phyloP scores from a whole-genome alignment of 2,329 filamentous ascomycete species.

The Biscogniauxia sp. region DNA sequence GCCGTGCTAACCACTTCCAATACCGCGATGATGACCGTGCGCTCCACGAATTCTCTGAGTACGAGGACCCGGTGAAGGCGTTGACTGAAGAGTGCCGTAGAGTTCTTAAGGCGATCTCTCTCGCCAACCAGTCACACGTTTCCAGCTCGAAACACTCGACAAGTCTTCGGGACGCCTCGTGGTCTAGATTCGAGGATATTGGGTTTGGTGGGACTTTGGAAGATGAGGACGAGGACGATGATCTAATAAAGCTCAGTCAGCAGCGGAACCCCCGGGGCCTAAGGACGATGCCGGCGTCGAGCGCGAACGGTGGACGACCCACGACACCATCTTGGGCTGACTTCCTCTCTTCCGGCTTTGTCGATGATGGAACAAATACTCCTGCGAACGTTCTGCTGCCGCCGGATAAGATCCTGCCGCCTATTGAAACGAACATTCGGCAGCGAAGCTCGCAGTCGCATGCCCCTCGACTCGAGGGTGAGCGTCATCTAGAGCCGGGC shows the following conservation, averaged over 20 bases:
- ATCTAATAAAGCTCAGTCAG: conserved; percentile 43
- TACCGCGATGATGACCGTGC: conserved; percentile 85
- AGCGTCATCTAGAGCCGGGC: conserved; percentile 74
- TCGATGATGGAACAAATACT: conserved; percentile 67
- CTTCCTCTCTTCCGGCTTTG: conserved; percentile 90
- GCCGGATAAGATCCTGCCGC: conserved; percentile 86
- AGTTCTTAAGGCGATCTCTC: conserved; percentile 84
- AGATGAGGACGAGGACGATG: conserved; percentile 66
- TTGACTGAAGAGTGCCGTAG: conserved; percentile 92
- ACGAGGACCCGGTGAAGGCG: conserved; percentile 82
- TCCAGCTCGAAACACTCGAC: conserved; percentile 70
- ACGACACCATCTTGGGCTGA: conserved; percentile 98
- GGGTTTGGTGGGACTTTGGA: conserved; percentile 79
- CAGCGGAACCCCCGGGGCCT: conserved; percentile 47
- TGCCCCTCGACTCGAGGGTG: conserved; percentile 66
- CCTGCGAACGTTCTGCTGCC: conserved; percentile 74
- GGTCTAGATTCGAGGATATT: conserved; percentile 95
- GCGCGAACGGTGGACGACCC: conserved; percentile 68
- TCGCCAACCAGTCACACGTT: conserved; percentile 79
- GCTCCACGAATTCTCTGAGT: conserved; percentile 82
- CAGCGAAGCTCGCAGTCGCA: conserved; percentile 88
- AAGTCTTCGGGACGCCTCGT: conserved; percentile 78
- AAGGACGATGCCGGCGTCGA: conserved; percentile 64
- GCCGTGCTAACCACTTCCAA: conserved; percentile 90
- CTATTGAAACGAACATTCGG: conserved; percentile 68